A percentile compares a stretch with the other conserved stretches of the same genome.
Conservation (phyloP, 2,329 filamentous ascomycete genomes). For the Talaromyces sp. region DNA sequence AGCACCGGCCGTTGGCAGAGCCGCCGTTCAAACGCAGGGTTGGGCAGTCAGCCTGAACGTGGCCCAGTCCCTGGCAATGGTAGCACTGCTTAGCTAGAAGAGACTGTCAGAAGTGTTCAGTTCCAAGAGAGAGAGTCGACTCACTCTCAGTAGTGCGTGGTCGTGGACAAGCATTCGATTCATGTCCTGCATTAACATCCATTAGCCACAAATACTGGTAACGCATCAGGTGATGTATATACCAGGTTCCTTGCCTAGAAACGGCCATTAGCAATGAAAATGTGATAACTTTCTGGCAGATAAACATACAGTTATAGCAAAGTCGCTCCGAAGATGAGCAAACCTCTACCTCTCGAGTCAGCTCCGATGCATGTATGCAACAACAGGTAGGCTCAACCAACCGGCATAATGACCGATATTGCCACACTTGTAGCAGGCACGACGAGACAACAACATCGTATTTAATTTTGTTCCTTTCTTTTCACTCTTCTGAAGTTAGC, state of each 20-base stretch:
- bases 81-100: constrained; percentile 91
- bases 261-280: constrained; percentile 14
- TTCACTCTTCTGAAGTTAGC: constrained; percentile 3
- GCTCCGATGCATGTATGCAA: constrained; percentile 46
- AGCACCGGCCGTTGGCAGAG: constrained; percentile 82
- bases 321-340: constrained; percentile 97
- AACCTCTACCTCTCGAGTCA: constrained; percentile 63
- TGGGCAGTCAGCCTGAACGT: constrained; percentile 98
- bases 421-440: constrained; percentile 74
- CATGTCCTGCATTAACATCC: constrained; percentile 60
- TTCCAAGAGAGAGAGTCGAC: constrained; percentile 21
- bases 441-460: constrained; percentile 75
- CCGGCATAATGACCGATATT: constrained; percentile 68
- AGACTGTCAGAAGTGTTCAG: constrained; percentile 7
- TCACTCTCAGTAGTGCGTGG: constrained; percentile 89
- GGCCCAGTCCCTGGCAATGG: constrained; percentile 96
- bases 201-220: constrained; percentile 8
- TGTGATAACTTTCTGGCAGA: neutral
- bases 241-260: constrained; percentile 44
- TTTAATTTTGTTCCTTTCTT: neutral
- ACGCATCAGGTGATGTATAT: constrained; percentile 15
- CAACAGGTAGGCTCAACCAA: constrained; percentile 40
- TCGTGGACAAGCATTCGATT: constrained; percentile 95
- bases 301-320: constrained; percentile 91
- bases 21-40: constrained; percentile 83